A percentile compares a stretch with the other conserved stretches of the same genome.
These are phyloP conservation scores for Candida alai DNA, from an alignment of 805 yeast genomes.

Conservation along the genomic window DNA sequence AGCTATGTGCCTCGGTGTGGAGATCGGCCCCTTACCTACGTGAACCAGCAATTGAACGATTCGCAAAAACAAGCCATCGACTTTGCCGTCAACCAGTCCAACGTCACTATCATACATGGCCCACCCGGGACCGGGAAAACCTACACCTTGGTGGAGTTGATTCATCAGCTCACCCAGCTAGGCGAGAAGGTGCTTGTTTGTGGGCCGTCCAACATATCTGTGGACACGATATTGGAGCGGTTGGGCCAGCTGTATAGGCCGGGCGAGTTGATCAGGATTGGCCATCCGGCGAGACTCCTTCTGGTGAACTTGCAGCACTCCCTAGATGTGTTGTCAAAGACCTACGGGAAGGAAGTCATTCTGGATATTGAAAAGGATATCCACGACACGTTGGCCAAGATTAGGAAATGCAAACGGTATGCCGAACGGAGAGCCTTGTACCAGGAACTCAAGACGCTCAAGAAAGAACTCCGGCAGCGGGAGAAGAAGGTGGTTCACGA, in stretches of 20 bases:
- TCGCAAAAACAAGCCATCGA: constrained; percentile 74
- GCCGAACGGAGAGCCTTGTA: constrained; percentile 65
- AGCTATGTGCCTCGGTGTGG: constrained; percentile 24
- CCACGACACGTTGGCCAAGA: constrained; percentile 49
- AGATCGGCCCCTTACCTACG: constrained; percentile 21
- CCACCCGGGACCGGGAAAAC: constrained; percentile 87
- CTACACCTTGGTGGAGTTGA: constrained; percentile 75
- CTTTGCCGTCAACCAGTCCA: constrained; percentile 55
- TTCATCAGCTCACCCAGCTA: constrained; percentile 58
- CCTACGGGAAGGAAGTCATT: constrained; percentile 51
- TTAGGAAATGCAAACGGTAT: constrained; percentile 60
- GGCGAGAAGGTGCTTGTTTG: constrained; percentile 69
- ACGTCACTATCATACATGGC: constrained; percentile 64
- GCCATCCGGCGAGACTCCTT: constrained; percentile 88
- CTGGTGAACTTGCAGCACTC: constrained; percentile 64
- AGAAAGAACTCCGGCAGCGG: constrained; percentile 64
- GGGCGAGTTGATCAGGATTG: constrained; percentile 66
- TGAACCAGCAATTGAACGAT: constrained; percentile 48
- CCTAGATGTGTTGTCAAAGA: constrained; percentile 65
- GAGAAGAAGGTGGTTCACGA: constrained; percentile 62
- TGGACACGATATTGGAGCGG: constrained; percentile 86
- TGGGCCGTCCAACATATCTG: constrained; percentile 92
- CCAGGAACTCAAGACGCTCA: constrained; percentile 60
- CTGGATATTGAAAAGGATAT: constrained; percentile 72
- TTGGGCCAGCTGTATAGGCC: constrained; percentile 32